Evolutionary conservation across 441 rosid genomes (phyloP), one percentile per base, ranked within the genome.

Genomic region (Brassica hybrid): DNA sequence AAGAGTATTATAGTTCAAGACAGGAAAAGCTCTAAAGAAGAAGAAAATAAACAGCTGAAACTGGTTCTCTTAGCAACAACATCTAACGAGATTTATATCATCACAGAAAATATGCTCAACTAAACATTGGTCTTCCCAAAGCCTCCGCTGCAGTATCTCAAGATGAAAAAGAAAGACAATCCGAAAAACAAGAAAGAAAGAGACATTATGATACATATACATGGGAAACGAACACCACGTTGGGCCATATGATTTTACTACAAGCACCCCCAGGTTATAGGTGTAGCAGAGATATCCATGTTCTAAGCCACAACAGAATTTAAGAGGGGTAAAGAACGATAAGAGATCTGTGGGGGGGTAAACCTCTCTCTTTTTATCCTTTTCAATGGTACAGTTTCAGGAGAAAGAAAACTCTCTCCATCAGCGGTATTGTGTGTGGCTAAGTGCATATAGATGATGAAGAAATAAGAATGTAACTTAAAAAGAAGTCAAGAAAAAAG

Each of bases 111-210:
- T 62, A 68, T 54, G 75, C 7, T 73, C 6, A 34, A 61, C 60
- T 62, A 48, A 45, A 57, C 71, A 74, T 57, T 57, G 60, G 50
- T 71, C 77, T 72, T 71, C 80, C 57, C 43, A 8, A 7, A 43
- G 30, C 21, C 36, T 75, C 45, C 67, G 77, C 83, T 80, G 80
- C 83, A 76, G 63, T 34, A 71, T 76, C 83, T 72, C 21, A 69
- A 80, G 50, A 36, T 45, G 69, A 32, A 64, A 36, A 50, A 23
- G 10, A 30, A 68, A 58, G 68, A 79, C 76, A 69, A 69, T 74
- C 66, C 66, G n/a, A 56, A 74, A 69, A 63, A 71, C 19, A 63
- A 58, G 52, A 74, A 69, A 43, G 69, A 63, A 27, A 66, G 27
- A 54, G 61, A 72, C 34, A 13, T 67, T 72, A 48, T 19, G 61